Conservation (phyloP, 805 yeast genomes). For the Crinitomyces ghanaensis region DNA sequence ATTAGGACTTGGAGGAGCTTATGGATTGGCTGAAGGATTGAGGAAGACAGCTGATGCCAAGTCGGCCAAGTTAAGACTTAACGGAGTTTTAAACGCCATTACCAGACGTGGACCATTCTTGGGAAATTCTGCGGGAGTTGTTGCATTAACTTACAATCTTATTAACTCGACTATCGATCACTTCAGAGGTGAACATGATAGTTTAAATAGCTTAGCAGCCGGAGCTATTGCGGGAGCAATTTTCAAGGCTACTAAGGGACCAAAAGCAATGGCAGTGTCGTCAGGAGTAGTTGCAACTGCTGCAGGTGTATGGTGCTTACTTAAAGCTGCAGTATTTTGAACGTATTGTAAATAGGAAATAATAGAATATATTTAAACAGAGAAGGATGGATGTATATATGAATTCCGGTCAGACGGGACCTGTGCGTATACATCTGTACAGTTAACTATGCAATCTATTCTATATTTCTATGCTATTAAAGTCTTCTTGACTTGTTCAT, state of each 20-base stretch:
- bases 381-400: too few relatives aligned
- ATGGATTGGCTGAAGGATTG: constrained; percentile 81
- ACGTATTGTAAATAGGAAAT: background rate
- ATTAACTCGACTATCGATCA: constrained; percentile 70
- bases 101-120: constrained; percentile 93
- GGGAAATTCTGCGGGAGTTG: constrained; percentile 91
- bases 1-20: constrained; percentile 79
- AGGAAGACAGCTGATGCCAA: constrained; percentile 63
- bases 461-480: too few relatives aligned
- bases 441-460: too few relatives aligned
- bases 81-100: constrained; percentile 81
- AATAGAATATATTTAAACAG: too few relatives aligned
- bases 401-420: too few relatives aligned
- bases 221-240: constrained; percentile 91
- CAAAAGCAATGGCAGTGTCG: constrained; percentile 79
- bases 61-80: constrained; percentile 70
- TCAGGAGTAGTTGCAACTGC: constrained; percentile 78
- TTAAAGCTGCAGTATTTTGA: constrained; percentile 35
- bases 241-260: constrained; percentile 75
- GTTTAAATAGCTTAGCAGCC: constrained; percentile 67
- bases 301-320: constrained; percentile 87
- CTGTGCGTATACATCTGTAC: too few relatives aligned
- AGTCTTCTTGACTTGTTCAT: too few relatives aligned
- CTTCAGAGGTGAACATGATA: constrained; percentile 82
- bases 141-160: constrained; percentile 81